Conservation (phyloP, 2,329 filamentous ascomycete genomes). For the Sarocladiaceae sp. region DNA sequence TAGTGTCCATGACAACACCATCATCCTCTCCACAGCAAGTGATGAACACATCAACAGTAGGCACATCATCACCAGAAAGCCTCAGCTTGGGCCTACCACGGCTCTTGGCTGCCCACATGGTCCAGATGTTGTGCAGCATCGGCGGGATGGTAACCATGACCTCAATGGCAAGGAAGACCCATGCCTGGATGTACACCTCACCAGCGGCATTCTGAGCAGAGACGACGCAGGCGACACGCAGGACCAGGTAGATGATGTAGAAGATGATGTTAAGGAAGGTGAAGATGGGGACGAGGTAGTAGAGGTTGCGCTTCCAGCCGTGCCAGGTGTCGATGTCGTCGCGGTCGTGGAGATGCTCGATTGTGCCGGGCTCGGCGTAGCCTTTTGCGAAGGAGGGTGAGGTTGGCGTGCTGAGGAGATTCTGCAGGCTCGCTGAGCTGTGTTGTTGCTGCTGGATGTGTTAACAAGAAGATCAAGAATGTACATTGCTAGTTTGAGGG, state of each 20-base stretch:
- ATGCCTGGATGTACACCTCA: conserved; percentile 44
- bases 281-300: conserved; percentile 31
- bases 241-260: conserved; percentile 44
- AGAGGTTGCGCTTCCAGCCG: conserved; percentile 38
- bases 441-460: conserved; percentile 3
- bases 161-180: conserved; percentile 54
- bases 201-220: conserved; percentile 39
- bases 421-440: conserved; percentile 10
- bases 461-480: conserved; percentile 1
- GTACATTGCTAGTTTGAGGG: not conserved
- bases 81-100: conserved; percentile 49
- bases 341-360: conserved; percentile 37
- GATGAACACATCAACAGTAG: conserved; percentile 53
- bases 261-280: conserved; percentile 36
- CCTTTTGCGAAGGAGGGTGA: conserved; percentile 26
- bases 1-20: conserved; percentile 53
- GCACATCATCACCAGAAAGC: conserved; percentile 41
- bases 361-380: conserved; percentile 22
- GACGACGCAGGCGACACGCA: conserved; percentile 50
- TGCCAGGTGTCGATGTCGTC: conserved; percentile 40
- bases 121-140: conserved; percentile 54
- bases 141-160: conserved; percentile 48
- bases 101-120: conserved; percentile 52
- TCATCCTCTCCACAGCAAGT: conserved; percentile 55
- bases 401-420: conserved; percentile 28